Base-by-base conservation (phyloP, 2,329 filamentous ascomycete species). In the Pseudogymnoascus sp. region DNA sequence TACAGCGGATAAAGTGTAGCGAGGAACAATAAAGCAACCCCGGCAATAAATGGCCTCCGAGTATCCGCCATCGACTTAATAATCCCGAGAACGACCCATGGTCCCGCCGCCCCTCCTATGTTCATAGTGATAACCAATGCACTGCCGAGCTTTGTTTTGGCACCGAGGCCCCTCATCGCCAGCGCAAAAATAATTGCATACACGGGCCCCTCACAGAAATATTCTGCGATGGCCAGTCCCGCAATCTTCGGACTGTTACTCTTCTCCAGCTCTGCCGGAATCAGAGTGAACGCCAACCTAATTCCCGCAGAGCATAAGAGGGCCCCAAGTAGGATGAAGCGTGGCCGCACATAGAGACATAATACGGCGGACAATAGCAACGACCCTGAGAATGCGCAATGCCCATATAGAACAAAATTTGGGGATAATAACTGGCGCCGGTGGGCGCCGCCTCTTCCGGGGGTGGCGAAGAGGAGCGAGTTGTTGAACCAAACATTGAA, bases 111-210 rank as follows among this genome's bases (percentile, higher is more conserved):
- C 1, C 72, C 72, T 10, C 71, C 71, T 28, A 63, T 56, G 1
- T 63, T 64, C 0, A 67, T 42, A 16, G 59, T 60, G 18, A 21
- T 18, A 33, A 60, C 12, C 25, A 60, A 35, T 25, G 88, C 88
- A 0, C 87, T 85, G 0, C 89, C 90, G 59, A 88, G 83, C 76
- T 94, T 94, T 7, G 88, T 91, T 68, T 91, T 83, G 21, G 84
- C 82, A 1, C 90, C 90, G 56, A 94, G 84, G 1, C 90, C 90
- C 4, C 89, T 84, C 66, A 94, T 87, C 4, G 88, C 89, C 10
- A 93, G 80, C 4, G 88, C 85, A 67, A 92, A 90, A 65, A 93
- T 86, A 3, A 91, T 87, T 0, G 91, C 90, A 80, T 90, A 95
- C 68, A 89, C 84, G 63, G 90, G 89, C 0, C 86, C 88, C 72